Base-by-base conservation (phyloP, 2,329 filamentous ascomycete genomes). In the Apiospora hydei region DNA sequence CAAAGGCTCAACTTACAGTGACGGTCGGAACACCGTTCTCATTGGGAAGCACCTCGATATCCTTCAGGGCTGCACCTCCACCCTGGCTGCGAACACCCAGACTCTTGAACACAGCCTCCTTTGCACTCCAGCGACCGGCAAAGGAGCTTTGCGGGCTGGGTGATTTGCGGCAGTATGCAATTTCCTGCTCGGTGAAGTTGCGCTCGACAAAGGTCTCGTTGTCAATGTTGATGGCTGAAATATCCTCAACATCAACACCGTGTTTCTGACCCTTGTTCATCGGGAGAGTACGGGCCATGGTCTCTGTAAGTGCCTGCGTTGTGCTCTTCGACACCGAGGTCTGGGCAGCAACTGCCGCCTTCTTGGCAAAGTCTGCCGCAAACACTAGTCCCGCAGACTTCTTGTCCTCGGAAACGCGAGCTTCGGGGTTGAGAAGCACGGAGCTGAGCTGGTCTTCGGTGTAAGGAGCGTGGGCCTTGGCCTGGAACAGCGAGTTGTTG, bases 41-140 rank as follows among this genome's bases (percentile, higher is more conserved):
- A 79, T 95, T 92, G 78, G 91, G 92, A 74, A 90, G 83, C 78
- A 99, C 96, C 85, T 99, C 97, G 85, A 99, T 99, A 57, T 98
- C 95, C 86, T 92, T 96, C 84, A 99, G 83, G 21, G 94, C 88
- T 73, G 96, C 96, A 75, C 97, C 96, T 13, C 93, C 95, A 74
- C 96, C 96, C 84, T 93, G 92, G 83, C 95, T 93, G 77, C 89
- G 85, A 16, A 98, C 95, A 76, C 95, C 95, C 18, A 99, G 88
- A 49, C 94, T 95, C 90, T 99, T 99, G 89, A 99, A 99, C 0
- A 99, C 95, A 41, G 96, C 96, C 85, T 99, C 96, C 87, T 99
- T 99, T 47, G 96, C 96, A 78, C 93, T 96, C 96, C 96, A 99
- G 77, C 95, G 91, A 69, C 96, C 96, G 6, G 96, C 94, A 83